These are phyloP conservation scores for Phlyctochytrium bullatum DNA, from an alignment of 192 early-diverging fungal species.

Conservation along the genomic window DNA sequence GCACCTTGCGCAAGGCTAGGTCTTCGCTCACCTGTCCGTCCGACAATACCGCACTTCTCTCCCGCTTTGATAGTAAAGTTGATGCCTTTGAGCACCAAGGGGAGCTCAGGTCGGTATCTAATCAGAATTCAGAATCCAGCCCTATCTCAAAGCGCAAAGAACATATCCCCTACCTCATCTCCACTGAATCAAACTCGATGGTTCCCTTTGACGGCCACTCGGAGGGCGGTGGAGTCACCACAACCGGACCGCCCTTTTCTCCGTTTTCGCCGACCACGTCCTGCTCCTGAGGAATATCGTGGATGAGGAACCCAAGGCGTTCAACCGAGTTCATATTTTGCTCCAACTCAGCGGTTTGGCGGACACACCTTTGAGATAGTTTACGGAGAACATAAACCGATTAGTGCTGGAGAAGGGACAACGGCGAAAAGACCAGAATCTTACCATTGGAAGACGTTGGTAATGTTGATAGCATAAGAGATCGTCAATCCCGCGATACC, in stretches of 20 bases:
- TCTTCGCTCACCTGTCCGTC: conserved; percentile 30
- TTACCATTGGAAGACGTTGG: conserved; percentile 60
- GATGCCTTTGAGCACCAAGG: conserved; percentile 23
- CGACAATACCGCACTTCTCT: conserved; percentile 43
- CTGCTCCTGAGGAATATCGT: not conserved
- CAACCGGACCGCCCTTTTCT: conserved; percentile 38
- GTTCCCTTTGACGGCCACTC: conserved; percentile 24
- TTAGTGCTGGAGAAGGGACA: not conserved
- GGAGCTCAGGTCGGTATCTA: conserved; percentile 55
- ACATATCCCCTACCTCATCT: conserved; percentile 12
- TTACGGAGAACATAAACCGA: not conserved
- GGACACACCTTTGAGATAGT: conserved; percentile 45
- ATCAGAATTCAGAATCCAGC: conserved; percentile 29
- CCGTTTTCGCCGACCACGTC: not conserved
- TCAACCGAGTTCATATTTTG: conserved; percentile 30
- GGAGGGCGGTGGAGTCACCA: conserved; percentile 24
- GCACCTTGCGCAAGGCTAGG: not conserved
- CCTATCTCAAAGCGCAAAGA: not conserved
- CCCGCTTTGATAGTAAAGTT: conserved; percentile 19
- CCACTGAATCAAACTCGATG: conserved; percentile 17
- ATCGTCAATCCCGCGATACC: conserved; percentile 21
- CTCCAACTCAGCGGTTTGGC: conserved; percentile 52
- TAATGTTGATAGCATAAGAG: conserved; percentile 39
- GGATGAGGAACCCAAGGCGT: conserved; percentile 1
- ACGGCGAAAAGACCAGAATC: not conserved